Base-by-base conservation (phyloP, 2,329 filamentous ascomycete genomes). In the Orbilia blumenaviensis region DNA sequence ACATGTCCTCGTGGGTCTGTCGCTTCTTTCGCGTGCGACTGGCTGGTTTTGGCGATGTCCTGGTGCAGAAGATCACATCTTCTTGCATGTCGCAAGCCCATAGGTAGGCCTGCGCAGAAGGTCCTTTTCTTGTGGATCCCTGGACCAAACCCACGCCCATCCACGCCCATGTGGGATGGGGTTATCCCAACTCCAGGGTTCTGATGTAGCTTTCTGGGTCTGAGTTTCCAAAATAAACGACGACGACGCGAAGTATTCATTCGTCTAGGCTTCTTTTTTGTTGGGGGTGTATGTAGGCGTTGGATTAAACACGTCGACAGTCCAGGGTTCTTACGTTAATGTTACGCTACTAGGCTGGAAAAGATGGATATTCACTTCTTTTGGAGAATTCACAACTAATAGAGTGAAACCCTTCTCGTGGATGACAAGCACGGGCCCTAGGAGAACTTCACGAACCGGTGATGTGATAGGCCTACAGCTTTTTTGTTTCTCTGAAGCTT, bases 1-100 rank as follows among this genome's bases (percentile, higher is more conserved):
- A 66, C 18, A 21, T 76, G 72, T 69, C 72, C 72, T 76, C 72
- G 72, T 76, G 72, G 64, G 56, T 56, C 46, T 46, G 56, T 64
- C 71, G 71, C 63, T 76, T 76, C 72, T 63, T 64, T 76, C 72
- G 72, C 72, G 67, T 69, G 72, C 64, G 64, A 76, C 72, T 69
- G 62, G 72, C 72, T 69, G 60, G 48, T 76, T 76, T 50, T 52
- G 58, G 58, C 38, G 56, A 58, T 60, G 42, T 56, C 29, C 64
- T 52, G 71, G 63, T 60, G 71, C 63, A 64, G 32, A 61, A 36
- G 25, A 67, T 67, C 48, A 67, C 50, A 46, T 46, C 50, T 46
- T 29, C 36, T 67, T 67, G 63, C 63, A 58, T 58, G 38, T 58
- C 63, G 50, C 60, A 18, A 41, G 66, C 42, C 62, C 66, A 69